A percentile compares a stretch with the other conserved stretches of the same genome.
These are phyloP conservation scores for Tetrapisispora phaffii DNA, from an alignment of 805 yeast genomes.

Conservation along the genomic window DNA sequence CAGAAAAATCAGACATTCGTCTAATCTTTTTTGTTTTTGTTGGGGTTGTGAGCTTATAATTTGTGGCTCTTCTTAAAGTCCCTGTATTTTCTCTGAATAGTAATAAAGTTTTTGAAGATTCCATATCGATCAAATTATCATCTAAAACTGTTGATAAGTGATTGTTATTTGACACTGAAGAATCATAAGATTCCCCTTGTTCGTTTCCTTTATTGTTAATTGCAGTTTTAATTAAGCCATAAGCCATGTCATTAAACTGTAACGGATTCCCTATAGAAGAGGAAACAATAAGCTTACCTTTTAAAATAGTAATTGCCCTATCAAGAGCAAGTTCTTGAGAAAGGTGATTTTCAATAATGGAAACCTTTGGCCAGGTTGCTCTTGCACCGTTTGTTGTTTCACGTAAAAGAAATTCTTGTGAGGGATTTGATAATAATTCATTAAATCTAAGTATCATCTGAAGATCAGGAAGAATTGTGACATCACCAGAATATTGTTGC, in stretches of 20 bases:
- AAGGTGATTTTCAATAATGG: conserved; percentile 79
- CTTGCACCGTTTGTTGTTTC: conserved; percentile 66
- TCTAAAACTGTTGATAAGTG: conserved; percentile 13
- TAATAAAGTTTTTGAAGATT: conserved; percentile 17
- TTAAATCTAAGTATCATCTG: conserved; percentile 44
- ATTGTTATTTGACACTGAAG: not conserved
- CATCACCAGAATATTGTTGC: conserved; percentile 86
- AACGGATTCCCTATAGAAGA: conserved; percentile 22
- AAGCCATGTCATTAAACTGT: conserved; percentile 16
- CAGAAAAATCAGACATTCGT: conserved; percentile 18
- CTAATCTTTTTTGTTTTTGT: conserved; percentile 5
- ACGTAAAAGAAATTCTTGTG: conserved; percentile 59
- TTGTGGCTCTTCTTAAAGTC: conserved; percentile 3
- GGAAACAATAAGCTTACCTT: conserved; percentile 47
- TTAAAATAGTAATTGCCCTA: conserved; percentile 52
- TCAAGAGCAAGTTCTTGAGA: conserved; percentile 83
- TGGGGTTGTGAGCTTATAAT: not conserved
- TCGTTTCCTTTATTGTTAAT: conserved; percentile 3
- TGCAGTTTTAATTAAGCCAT: conserved; percentile 17
- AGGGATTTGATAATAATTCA: conserved; percentile 67
- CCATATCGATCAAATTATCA: conserved; percentile 23
- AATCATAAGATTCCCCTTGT: not conserved
- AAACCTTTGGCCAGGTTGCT: conserved; percentile 86
- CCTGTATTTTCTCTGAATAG: conserved; percentile 17
- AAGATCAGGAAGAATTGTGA: conserved; percentile 78